Evolutionary conservation across 2,329 filamentous ascomycete species (phyloP).

Genomic region (Scopulariopsis brevicaulis): DNA sequence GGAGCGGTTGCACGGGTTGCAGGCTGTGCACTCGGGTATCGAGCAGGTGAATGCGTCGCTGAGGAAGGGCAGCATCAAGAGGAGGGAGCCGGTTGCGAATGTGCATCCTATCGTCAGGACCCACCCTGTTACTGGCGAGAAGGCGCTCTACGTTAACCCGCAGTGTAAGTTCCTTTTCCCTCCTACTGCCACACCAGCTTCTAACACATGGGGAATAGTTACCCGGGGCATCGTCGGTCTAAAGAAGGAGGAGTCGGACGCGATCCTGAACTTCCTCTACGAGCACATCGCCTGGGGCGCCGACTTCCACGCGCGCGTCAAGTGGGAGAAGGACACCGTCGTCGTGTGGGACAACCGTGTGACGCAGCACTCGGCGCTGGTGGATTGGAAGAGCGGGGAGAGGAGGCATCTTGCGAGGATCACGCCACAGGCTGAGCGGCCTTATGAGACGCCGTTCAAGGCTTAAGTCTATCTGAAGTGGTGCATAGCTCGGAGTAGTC

Average conservation of each 20-base stretch:
- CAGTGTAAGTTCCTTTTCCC: constrained; percentile 48
- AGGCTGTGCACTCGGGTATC: constrained; percentile 68
- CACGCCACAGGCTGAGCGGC: constrained; percentile 70
- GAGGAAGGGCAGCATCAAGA: constrained; percentile 56
- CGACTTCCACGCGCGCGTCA: constrained; percentile 60
- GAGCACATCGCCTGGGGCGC: constrained; percentile 40
- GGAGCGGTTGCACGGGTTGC: constrained; percentile 68
- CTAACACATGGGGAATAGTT: constrained; percentile 7
- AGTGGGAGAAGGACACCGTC: constrained; percentile 70
- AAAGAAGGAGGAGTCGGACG: constrained; percentile 80
- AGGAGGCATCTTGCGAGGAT: constrained; percentile 71
- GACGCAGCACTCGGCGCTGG: constrained; percentile 65
- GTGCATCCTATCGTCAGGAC: constrained; percentile 72
- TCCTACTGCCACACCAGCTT: background rate
- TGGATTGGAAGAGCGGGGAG: constrained; percentile 74
- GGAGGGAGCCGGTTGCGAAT: constrained; percentile 63
- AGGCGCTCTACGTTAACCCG: constrained; percentile 72
- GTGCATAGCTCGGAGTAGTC: no score
- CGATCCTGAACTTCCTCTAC: constrained; percentile 60
- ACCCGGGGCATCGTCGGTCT: constrained; percentile 70
- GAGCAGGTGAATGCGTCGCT: constrained; percentile 67
- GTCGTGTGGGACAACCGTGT: constrained; percentile 82
- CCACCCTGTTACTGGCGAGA: constrained; percentile 74
- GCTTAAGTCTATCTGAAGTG: constrained; percentile 37
- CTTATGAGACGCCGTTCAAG: constrained; percentile 53